A percentile compares a stretch with the other conserved stretches of the same genome.
Conservation (phyloP, 1,284 basidiomycete species). For the Sphaerobolus stellatus region DNA sequence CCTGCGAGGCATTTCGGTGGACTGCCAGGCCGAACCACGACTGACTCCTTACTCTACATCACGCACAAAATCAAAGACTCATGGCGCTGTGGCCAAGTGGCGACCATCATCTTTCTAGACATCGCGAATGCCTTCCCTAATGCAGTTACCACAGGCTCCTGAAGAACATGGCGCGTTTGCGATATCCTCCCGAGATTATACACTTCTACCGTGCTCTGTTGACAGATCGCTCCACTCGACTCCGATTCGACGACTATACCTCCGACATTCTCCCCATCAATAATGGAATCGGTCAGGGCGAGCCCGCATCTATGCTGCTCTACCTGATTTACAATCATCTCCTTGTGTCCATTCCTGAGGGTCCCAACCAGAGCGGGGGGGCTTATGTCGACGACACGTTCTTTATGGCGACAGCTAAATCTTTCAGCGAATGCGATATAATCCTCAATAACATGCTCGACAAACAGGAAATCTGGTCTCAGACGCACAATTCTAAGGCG, state of each 20-base stretch:
- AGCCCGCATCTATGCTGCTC: conserved; percentile 9
- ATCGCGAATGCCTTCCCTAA: conserved; percentile 11
- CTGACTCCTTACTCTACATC: conserved; percentile 12
- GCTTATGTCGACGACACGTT: too few relatives aligned
- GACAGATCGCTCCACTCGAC: background rate
- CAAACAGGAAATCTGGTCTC: too few relatives aligned
- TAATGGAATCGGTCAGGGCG: conserved; percentile 9
- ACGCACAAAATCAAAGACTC: background rate
- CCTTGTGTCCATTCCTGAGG: too few relatives aligned
- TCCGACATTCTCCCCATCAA: background rate
- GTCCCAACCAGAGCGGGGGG: too few relatives aligned
- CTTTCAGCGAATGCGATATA: too few relatives aligned
- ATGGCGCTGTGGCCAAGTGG: conserved; percentile 4
- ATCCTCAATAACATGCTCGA: too few relatives aligned
- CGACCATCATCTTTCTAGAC: conserved; percentile 6
- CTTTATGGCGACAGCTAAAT: too few relatives aligned
- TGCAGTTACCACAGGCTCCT: background rate
- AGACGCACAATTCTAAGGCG: too few relatives aligned
- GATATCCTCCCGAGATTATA: conserved; percentile 1
- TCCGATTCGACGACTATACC: conserved; percentile 6
- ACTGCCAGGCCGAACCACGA: conserved; percentile 11
- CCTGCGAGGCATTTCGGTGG: conserved; percentile 11
- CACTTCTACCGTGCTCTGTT: background rate
- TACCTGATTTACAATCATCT: conserved; percentile 9
- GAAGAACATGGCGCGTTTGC: conserved; percentile 1